A percentile compares a stretch with the other conserved stretches of the same genome.
phyloP scores from a whole-genome alignment of 139 green algal genomes.

The Microglena sp. region DNA sequence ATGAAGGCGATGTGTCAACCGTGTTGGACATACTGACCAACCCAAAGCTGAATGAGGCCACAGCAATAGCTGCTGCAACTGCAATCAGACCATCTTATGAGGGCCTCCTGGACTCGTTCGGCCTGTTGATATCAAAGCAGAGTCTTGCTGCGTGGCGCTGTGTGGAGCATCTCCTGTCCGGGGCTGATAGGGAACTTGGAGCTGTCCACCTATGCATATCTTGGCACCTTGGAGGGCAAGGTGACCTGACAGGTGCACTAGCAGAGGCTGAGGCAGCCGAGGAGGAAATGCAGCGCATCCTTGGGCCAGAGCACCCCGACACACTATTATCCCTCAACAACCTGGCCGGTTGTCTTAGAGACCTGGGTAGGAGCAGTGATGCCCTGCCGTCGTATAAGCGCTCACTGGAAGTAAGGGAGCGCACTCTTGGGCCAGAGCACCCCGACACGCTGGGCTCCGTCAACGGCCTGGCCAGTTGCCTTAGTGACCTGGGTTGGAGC shows the following conservation, averaged over 20 bases:
- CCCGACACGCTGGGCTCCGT: slow-evolving; percentile 4
- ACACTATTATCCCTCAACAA: slow-evolving; percentile 5
- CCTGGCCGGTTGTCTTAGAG: slow-evolving; percentile 7
- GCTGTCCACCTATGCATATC: too few relatives aligned
- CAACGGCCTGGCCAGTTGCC: slow-evolving; percentile 10
- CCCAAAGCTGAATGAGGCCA: too few relatives aligned
- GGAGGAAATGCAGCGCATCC: not conserved
- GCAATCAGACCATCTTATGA: too few relatives aligned
- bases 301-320: slow-evolving; percentile 12
- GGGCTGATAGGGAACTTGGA: too few relatives aligned
- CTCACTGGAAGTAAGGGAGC: not conserved
- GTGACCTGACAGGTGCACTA: too few relatives aligned
- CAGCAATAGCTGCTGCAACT: too few relatives aligned
- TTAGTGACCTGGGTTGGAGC: not conserved
- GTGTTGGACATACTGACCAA: not conserved
- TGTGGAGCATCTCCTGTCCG: too few relatives aligned
- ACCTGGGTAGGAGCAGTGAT: not conserved
- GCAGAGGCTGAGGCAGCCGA: too few relatives aligned
- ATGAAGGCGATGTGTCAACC: not conserved
- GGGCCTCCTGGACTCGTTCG: too few relatives aligned
- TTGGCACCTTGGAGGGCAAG: too few relatives aligned
- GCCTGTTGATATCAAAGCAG: too few relatives aligned
- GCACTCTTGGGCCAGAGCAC: slow-evolving; percentile 10
- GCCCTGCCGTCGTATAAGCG: slow-evolving; percentile 7
- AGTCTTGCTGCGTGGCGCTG: too few relatives aligned